Conservation (phyloP, 768 basidiomycete genomes). For the Boletus vermiculosoides region DNA sequence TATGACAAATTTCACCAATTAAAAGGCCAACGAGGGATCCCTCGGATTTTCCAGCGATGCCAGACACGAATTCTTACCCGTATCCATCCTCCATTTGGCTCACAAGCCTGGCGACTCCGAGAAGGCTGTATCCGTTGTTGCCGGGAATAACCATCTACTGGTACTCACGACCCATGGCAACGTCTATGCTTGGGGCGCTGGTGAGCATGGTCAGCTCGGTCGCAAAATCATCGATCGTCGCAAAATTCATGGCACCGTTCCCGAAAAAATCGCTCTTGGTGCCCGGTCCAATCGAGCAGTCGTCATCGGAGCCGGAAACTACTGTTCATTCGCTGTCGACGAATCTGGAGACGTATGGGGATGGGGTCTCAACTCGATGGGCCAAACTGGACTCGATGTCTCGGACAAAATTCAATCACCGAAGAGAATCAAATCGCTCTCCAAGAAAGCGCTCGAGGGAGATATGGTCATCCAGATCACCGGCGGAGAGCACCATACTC, state of each 20-base stretch:
- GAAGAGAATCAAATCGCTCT: constrained; percentile 59
- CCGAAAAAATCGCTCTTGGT: constrained; percentile 82
- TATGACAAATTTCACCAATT: constrained; percentile 8
- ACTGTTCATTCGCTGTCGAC: constrained; percentile 90
- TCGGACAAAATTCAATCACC: constrained; percentile 59
- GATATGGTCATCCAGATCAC: constrained; percentile 68
- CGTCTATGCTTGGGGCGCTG: constrained; percentile 88
- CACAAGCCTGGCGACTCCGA: constrained; percentile 65
- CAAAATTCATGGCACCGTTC: constrained; percentile 85
- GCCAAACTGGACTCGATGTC: constrained; percentile 66
- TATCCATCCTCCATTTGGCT: constrained; percentile 54
- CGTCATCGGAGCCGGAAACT: constrained; percentile 74
- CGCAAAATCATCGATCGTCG: constrained; percentile 86
- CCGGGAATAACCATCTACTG: constrained; percentile 87
- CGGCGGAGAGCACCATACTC: constrained; percentile 85
- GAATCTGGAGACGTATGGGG: constrained; percentile 82
- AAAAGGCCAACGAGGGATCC: constrained; percentile 70
- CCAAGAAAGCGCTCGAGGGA: constrained; percentile 57
- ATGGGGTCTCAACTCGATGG: constrained; percentile 95
- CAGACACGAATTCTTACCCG: constrained; percentile 66
- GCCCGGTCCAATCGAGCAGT: constrained; percentile 62
- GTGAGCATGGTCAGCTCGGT: constrained; percentile 89
- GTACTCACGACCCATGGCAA: constrained; percentile 86
- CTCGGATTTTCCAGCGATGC: constrained; percentile 77
- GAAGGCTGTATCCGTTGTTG: constrained; percentile 71